Conservation (phyloP, 768 basidiomycete species). For the Boletales sp. region DNA sequence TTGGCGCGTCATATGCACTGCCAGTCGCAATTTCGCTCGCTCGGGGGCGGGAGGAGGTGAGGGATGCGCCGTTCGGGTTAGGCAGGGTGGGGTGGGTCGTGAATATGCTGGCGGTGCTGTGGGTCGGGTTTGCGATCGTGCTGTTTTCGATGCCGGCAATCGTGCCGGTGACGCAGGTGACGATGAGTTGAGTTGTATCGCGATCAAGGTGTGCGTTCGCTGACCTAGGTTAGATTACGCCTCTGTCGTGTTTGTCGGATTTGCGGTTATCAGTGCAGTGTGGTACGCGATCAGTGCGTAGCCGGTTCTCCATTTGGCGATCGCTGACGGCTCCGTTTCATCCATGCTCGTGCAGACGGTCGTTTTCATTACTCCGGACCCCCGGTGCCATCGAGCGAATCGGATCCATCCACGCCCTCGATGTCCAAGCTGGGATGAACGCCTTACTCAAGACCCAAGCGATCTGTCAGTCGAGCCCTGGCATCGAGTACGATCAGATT, state of each 20-base stretch:
- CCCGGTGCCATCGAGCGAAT: constrained; percentile 28
- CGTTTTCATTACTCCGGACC: constrained; percentile 43
- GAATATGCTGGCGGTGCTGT: constrained; percentile 53
- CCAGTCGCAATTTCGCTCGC: constrained; percentile 53
- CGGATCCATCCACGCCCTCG: not conserved
- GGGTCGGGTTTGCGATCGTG: constrained; percentile 59
- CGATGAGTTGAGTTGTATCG: constrained; percentile 39
- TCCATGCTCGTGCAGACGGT: constrained; percentile 32
- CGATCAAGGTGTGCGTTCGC: not conserved
- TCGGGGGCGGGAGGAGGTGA: constrained; percentile 41
- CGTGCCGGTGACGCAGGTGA: constrained; percentile 47
- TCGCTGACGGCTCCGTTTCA: too few species aligned
- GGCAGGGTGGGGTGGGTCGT: constrained; percentile 43
- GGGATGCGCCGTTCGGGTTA: constrained; percentile 48
- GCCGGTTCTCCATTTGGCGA: too few species aligned
- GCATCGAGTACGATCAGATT: too few species aligned
- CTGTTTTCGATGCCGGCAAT: constrained; percentile 68
- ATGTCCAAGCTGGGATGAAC: not conserved
- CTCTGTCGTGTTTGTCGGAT: constrained; percentile 63
- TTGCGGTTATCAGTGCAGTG: constrained; percentile 50
- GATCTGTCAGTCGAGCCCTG: too few species aligned
- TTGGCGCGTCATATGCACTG: constrained; percentile 62
- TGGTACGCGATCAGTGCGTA: constrained; percentile 60
- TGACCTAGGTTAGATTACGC: constrained; percentile 50
- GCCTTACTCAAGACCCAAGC: not conserved